Conservation (phyloP, 495 filamentous ascomycete genomes). For the Xanthoparmelia taractica region DNA sequence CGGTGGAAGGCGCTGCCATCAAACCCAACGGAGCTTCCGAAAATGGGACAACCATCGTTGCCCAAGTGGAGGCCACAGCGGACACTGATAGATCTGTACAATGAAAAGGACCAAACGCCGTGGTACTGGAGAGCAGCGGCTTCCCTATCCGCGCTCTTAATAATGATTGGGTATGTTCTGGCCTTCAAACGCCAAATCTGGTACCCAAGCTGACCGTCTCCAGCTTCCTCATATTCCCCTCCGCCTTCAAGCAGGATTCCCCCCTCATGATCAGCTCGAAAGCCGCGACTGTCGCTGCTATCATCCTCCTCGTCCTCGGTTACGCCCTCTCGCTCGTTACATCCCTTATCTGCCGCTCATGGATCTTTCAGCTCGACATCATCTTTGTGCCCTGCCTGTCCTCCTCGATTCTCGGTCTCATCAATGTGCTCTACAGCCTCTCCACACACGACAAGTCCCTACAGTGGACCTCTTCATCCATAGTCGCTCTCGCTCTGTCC, state of each 20-base stretch:
- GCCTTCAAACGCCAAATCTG: too few species aligned
- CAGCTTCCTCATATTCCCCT: conserved; percentile 26
- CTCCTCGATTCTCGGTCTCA: conserved; percentile 23
- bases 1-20: not conserved
- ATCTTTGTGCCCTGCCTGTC: conserved; percentile 24
- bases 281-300: conserved; percentile 11
- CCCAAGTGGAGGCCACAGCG: conserved; percentile 24
- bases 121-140: conserved; percentile 26
- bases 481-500: conserved; percentile 19
- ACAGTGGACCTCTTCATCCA: conserved; percentile 7
- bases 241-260: conserved; percentile 16
- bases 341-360: conserved; percentile 19
- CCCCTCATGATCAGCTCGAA: conserved; percentile 12
- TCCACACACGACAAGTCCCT: conserved; percentile 9
- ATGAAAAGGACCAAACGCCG: conserved; percentile 22
- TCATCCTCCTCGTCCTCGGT: conserved; percentile 21
- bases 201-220: not conserved
- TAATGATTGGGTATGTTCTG: conserved; percentile 22
- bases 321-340: conserved; percentile 18
- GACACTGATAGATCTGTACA: conserved; percentile 28
- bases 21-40: not conserved
- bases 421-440: conserved; percentile 20
- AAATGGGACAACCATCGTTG: conserved; percentile 11
- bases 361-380: conserved; percentile 26
- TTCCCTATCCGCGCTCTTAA: conserved; percentile 21